Conservation (phyloP, 2,329 filamentous ascomycete genomes). For the Trichoderma breve region DNA sequence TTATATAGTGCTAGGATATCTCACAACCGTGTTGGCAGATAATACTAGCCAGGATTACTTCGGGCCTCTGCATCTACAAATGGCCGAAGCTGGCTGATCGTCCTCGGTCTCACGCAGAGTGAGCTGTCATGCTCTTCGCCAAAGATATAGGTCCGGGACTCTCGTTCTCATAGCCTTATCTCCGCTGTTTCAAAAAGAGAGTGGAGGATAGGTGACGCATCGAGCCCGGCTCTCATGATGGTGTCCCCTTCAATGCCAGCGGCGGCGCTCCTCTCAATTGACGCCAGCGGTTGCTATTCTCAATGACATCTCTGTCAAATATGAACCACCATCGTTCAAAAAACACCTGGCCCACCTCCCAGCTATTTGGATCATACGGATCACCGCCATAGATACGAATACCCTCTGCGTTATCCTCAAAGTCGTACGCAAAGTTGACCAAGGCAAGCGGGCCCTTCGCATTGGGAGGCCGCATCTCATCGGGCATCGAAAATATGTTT, state of each 20-base stretch:
- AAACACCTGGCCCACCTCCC: conserved; percentile 59
- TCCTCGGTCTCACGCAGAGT: background rate
- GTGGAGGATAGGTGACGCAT: background rate
- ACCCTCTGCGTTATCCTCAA: conserved; percentile 55
- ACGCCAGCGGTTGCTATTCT: conserved; percentile 52
- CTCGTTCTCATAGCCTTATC: background rate
- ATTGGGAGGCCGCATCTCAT: conserved; percentile 44
- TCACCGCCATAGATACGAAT: conserved; percentile 49
- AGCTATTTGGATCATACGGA: conserved; percentile 47
- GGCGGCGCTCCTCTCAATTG: conserved; percentile 44
- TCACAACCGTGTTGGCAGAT: background rate
- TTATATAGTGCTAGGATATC: background rate
- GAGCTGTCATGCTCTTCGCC: background rate
- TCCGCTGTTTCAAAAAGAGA: background rate
- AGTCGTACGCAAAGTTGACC: conserved; percentile 53
- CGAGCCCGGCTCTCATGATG: background rate
- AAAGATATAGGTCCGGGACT: background rate
- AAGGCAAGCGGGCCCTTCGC: conserved; percentile 48
- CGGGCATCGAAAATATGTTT: conserved; percentile 49
- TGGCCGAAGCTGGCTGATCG: background rate
- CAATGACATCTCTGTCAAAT: conserved; percentile 53
- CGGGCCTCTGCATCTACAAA: background rate
- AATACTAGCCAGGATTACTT: too few species aligned
- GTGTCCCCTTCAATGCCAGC: conserved; percentile 23
- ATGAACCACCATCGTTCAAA: conserved; percentile 60